Base-by-base conservation (phyloP, 441 rosid genomes). In the Raphanus hybrid region DNA sequence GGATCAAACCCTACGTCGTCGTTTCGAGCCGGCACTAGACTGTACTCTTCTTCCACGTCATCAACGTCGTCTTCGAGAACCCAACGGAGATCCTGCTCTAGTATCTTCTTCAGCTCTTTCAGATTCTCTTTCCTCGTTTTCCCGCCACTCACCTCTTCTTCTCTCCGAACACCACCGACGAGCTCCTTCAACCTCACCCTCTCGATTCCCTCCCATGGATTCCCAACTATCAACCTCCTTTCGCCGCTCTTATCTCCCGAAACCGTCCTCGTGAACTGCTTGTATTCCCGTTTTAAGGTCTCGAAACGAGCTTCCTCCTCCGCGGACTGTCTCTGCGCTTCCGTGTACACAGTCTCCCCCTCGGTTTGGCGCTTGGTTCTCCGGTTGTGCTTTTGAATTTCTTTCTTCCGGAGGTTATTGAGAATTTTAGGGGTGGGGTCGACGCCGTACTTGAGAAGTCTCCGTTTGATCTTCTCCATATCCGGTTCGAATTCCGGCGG, bases 141-240 rank as follows among this genome's bases (percentile, higher is more conserved):
- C 65, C 81, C 84, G 11, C 85, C 90, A 71, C 63, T 64, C 8
- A 81, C 84, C 70, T 18, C 20, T 18, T 87, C 94, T 55, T 79
- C 84, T 67, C 81, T 77, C n/a, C 79, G 80, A 3, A 86, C 73
- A 4, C 69, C 71, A 23, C 52, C 58, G 3, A 89, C 89, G 27
- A 88, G 85, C 83, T 91, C 96, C 65, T 77, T 84, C 77, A 92
- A 54, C 65, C 77, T 80, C 69, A 85, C 84, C 59, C 66, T 87
- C 84, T 91, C 97, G 23, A 91, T 83, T 74, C 91, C 85, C 82
- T 94, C 98, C 98, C 99, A 94, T 6, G 97, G 99, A 83, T 84
- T 86, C 63, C 96, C 99, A 45, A 86, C 86, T 71, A 89, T 64
- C 79, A 77, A 76, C 0, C 34, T 29, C 34, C 34, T 3, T 3